Percentiles rank a stretch among this genome's conserved stretches.
Conservation (phyloP, 192 early-diverging fungal species). For the Geranomyces michiganensis region DNA sequence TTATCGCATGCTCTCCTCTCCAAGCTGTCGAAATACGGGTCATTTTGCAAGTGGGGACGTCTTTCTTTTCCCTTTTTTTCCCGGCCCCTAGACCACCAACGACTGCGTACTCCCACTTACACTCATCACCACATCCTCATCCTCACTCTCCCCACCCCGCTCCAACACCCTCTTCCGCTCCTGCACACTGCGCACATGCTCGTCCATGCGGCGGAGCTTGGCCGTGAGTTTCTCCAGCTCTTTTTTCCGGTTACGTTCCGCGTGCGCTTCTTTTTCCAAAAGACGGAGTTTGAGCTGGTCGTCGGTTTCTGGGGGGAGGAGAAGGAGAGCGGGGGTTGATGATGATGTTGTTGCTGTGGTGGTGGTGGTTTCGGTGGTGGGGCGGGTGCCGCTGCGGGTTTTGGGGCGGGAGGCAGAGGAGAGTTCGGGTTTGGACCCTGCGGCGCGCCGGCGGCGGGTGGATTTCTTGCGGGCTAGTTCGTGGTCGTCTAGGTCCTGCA, state of each 20-base stretch:
- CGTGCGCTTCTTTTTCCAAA: constrained; percentile 49
- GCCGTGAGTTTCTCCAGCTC: constrained; percentile 54
- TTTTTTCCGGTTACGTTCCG: constrained; percentile 42
- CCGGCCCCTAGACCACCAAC: constrained; percentile 11
- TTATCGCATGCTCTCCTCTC: neutral
- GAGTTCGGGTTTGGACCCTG: constrained; percentile 24
- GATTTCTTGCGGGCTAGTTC: constrained; percentile 18
- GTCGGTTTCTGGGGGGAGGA: constrained; percentile 9
- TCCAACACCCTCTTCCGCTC: constrained; percentile 54
- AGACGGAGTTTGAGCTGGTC: constrained; percentile 51
- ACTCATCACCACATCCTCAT: constrained; percentile 2
- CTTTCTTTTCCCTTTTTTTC: neutral
- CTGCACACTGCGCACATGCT: constrained; percentile 50
- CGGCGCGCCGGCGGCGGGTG: neutral
- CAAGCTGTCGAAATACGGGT: neutral
- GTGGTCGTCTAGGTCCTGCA: constrained; percentile 24
- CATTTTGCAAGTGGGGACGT: neutral
- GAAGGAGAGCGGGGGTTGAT: neutral
- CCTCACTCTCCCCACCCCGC: constrained; percentile 36
- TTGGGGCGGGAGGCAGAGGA: constrained; percentile 18
- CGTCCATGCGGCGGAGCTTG: constrained; percentile 53
- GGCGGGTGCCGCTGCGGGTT: constrained; percentile 18
- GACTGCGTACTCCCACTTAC: constrained; percentile 17
- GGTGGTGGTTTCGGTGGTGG: neutral
- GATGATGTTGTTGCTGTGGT: constrained; percentile 2